These are phyloP conservation scores for Inga laurina DNA, from an alignment of 306 rosid species.

Conservation along the genomic window DNA sequence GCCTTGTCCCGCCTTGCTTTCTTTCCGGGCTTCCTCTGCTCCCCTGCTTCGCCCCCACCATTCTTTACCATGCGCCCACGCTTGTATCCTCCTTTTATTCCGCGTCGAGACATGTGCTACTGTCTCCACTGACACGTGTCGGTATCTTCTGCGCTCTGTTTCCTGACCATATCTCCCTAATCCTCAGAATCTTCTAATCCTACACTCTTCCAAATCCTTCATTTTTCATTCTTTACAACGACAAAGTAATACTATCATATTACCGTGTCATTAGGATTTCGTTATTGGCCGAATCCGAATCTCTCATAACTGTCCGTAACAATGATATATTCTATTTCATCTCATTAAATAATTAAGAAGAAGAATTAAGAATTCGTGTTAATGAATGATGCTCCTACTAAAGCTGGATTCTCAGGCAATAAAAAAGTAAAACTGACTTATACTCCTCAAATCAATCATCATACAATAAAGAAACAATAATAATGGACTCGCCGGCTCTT, in stretches of 20 bases:
- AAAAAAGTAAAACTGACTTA: background rate
- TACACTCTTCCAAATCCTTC: background rate
- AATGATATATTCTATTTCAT: background rate
- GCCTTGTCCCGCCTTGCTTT: slow-evolving; percentile 24
- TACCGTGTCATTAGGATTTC: background rate
- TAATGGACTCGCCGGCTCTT: background rate
- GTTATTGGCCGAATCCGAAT: background rate
- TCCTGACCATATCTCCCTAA: slow-evolving; percentile 15
- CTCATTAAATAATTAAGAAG: background rate
- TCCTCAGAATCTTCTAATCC: slow-evolving; percentile 5
- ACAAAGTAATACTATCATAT: background rate
- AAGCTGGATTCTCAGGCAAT: background rate
- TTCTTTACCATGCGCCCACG: background rate
- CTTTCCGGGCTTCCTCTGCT: background rate
- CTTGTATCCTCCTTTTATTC: background rate
- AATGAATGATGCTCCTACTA: background rate
- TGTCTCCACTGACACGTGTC: background rate
- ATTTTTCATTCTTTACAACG: background rate
- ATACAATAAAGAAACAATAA: background rate
- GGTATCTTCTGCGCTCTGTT: background rate
- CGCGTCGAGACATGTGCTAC: background rate
- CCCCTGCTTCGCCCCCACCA: slow-evolving; percentile 6
- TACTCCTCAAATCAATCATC: background rate
- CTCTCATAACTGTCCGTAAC: background rate
- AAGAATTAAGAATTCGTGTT: background rate